A percentile compares a stretch with the other conserved stretches of the same genome.
Evolutionary conservation across 1,284 basidiomycete genomes (phyloP).

Genomic region (Moesziomyces sp.): DNA sequence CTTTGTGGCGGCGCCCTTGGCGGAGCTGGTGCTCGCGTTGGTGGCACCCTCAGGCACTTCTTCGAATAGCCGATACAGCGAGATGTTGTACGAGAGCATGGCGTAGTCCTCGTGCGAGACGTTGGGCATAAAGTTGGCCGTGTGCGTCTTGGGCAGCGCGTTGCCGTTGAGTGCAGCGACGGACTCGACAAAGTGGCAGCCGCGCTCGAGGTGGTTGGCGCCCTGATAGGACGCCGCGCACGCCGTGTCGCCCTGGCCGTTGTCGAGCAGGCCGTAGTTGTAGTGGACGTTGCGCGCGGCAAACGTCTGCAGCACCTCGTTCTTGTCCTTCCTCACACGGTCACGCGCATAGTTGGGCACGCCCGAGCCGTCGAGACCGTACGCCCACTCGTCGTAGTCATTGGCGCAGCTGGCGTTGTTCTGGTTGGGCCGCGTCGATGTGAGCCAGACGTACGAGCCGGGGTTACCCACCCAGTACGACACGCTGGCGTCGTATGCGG

Average conservation of each 20-base stretch:
- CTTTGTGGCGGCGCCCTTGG: neutral
- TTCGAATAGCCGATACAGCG: conserved; percentile 54
- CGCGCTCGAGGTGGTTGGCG: conserved; percentile 58
- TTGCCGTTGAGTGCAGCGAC: conserved; percentile 20
- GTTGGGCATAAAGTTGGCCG: conserved; percentile 55
- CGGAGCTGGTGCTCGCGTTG: neutral
- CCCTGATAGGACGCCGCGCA: conserved; percentile 56
- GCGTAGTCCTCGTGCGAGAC: conserved; percentile 62
- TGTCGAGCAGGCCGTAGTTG: conserved; percentile 59
- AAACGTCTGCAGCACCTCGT: conserved; percentile 43
- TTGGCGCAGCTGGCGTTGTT: conserved; percentile 27
- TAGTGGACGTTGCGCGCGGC: conserved; percentile 53
- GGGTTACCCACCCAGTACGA: conserved; percentile 63
- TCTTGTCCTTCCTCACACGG: conserved; percentile 42
- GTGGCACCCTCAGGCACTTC: conserved; percentile 23
- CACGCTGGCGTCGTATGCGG: conserved; percentile 52
- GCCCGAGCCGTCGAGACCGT: conserved; percentile 46
- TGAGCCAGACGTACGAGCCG: conserved; percentile 58
- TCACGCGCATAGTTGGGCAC: conserved; percentile 49
- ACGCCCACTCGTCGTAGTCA: conserved; percentile 46
- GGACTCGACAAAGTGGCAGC: conserved; percentile 47
- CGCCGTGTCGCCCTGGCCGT: conserved; percentile 60
- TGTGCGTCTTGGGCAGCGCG: conserved; percentile 49
- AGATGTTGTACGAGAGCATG: conserved; percentile 53
- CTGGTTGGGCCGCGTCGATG: conserved; percentile 27